Evolutionary conservation across 2,329 filamentous ascomycete genomes (phyloP), one percentile per base, ranked within the genome.

Genomic region (Cytospora schulzeri): DNA sequence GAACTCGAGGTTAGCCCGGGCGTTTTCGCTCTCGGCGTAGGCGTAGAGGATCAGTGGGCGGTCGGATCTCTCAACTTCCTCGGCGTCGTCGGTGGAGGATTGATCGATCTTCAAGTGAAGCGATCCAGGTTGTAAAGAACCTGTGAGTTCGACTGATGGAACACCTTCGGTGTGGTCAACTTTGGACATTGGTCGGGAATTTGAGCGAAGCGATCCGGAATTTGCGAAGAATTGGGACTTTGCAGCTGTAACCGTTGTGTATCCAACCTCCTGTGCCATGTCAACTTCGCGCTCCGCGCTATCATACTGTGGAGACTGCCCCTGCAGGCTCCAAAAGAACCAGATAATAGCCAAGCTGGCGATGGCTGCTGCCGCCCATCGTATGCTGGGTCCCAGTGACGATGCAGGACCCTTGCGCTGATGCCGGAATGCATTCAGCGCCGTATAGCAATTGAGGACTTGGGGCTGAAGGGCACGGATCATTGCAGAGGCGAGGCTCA

Each of bases 41-140:
- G 70, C 72, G 55, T 76, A 76, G 5, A 74, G 68, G 15, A 76
- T 69, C n/a, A 76, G 65, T 1, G 69, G 68, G 19, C 45, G 45
- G n/a, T 48, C 45, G 45, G 45, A 24, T 24, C 11, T 48, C 45
- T 19, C 45, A 24, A 24, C 45, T 3, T 24, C 5, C 9, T 48
- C 6, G 45, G n/a, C n/a, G 8, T 22, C n/a, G 4, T 22, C 45
- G n/a, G 19, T 24, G 45, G 45, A 24, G n/a, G 22, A n/a, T 24
- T n/a, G 7, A 22, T 24, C n/a, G 45, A 12, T 6, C 5, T 48
- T 48, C 11, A 19, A 48, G n/a, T 22, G 45, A 48, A 48, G n/a
- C n/a, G 45, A 48, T 48, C n/a, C 45, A 4, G 45, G 6, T 5
- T 48, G n/a, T 11, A 8, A 22, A 7, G 41, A 45, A 22, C 7